Conservation (phyloP, 805 yeast genomes). For the Brettanomyces sp. region DNA sequence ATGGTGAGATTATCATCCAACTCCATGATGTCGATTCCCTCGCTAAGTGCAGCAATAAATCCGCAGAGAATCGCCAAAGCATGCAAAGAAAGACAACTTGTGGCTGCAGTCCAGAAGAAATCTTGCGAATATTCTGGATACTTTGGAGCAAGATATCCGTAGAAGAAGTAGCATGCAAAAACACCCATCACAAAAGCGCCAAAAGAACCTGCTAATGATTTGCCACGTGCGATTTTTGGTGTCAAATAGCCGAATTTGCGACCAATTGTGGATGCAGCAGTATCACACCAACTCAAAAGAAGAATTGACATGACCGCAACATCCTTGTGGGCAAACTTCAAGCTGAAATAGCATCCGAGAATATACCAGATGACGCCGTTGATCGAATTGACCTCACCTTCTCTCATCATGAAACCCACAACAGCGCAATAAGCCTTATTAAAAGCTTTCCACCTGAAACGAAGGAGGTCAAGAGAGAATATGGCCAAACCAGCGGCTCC, state of each 20-base stretch:
- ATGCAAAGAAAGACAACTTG: constrained; percentile 47
- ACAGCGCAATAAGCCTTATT: constrained; percentile 57
- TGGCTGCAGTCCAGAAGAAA: constrained; percentile 55
- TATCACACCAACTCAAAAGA: constrained; percentile 91
- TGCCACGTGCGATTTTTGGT: constrained; percentile 62
- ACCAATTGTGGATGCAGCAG: constrained; percentile 93
- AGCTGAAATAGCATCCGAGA: constrained; percentile 67
- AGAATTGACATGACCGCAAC: constrained; percentile 67
- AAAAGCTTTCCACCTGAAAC: constrained; percentile 53
- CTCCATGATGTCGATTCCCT: constrained; percentile 66
- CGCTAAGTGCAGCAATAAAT: constrained; percentile 75
- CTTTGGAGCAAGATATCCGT: constrained; percentile 63
- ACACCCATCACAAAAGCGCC: constrained; percentile 80
- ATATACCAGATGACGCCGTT: constrained; percentile 89
- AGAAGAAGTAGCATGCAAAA: constrained; percentile 53
- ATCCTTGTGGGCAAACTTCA: constrained; percentile 67
- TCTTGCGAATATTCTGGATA: constrained; percentile 40
- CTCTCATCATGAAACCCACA: constrained; percentile 80
- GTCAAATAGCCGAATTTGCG: constrained; percentile 78
- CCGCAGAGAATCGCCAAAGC: constrained; percentile 59
- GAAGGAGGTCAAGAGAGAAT: constrained; percentile 53
- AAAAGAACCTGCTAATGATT: constrained; percentile 81
- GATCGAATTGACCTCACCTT: constrained; percentile 57
- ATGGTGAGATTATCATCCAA: constrained; percentile 93
- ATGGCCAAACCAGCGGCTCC: constrained; percentile 45